Base-by-base conservation (phyloP, 2,329 filamentous ascomycete genomes). In the Botrytis sinoallii region DNA sequence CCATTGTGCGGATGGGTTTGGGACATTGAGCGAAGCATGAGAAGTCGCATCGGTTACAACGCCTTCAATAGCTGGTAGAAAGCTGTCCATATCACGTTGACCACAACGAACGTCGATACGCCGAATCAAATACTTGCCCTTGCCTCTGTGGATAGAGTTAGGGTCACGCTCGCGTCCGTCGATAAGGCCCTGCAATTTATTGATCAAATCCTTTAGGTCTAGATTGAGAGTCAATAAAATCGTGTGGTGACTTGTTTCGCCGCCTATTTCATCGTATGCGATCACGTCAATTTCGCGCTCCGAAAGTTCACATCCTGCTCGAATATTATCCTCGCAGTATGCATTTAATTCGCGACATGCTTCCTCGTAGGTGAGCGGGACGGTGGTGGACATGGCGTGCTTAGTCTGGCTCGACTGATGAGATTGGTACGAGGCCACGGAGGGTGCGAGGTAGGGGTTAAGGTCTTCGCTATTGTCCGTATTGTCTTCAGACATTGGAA, bases 11-110 rank as follows among this genome's bases (percentile, higher is more conserved):
- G 44, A 64, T 20, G 55, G 68, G 29, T 29, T 29, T 57, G 18
- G 22, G n/a, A 20, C 16, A n/a, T n/a, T 18, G 22, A 29, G 18
- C 46, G 38, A 60, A 12, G 18, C 20, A 4, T 63, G 48, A 25
- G n/a, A 57, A 16, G 48, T 35, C 25, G 71, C 55, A 40, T 64
- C 66, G 8, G 52, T 44, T 7, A 73, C 38, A n/a, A 60, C 35
- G 25, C 71, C 71, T 61, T 73, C 55, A 32, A 73, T 59, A 4
- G 65, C n/a, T 20, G 71, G 71, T 22, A 73, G 63, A 40, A 10
- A 42, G 6, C 25, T 25, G 18, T 70, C 66, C 65, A 70, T 59
- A 20, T 35, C 25, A 16, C 14, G 22, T 3, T 29, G 29, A 6
- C 66, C 71, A 8, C 57, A 70, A 8, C 71, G 42, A 22, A 73